Percentiles rank a stretch among this genome's conserved stretches.
Conservation (phyloP, 371 early-diverging fungal genomes). For the Coemansia sp. region DNA sequence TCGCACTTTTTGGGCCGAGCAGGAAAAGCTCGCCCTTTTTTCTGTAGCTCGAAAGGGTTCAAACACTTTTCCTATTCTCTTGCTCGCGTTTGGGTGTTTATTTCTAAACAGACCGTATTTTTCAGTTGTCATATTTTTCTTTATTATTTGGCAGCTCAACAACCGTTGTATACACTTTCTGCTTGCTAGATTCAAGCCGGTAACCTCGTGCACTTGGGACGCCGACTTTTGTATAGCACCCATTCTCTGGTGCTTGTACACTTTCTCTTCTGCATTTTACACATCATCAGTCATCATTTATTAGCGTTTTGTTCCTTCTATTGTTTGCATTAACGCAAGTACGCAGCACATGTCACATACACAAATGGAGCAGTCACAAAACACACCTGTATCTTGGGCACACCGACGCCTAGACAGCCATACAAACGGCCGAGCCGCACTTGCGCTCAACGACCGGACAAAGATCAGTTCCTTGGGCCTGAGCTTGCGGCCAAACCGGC, state of each 20-base stretch:
- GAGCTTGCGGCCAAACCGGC: slow-evolving; percentile 12
- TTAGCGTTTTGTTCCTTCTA: neutral
- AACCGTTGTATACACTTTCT: neutral
- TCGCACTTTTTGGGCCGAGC: neutral
- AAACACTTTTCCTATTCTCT: neutral
- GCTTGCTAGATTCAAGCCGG: neutral
- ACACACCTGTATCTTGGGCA: slow-evolving; percentile 15
- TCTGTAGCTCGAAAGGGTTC: neutral
- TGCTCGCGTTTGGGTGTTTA: neutral
- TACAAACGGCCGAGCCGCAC: slow-evolving; percentile 6
- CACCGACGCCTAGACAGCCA: slow-evolving; percentile 8
- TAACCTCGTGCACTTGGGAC: neutral
- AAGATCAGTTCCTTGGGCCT: slow-evolving; percentile 21
- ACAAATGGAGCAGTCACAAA: slow-evolving; percentile 35
- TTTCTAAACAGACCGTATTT: neutral
- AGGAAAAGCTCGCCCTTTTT: neutral
- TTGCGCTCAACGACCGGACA: slow-evolving; percentile 4
- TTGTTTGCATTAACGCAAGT: too few relatives aligned
- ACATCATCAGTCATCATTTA: slow-evolving; percentile 1
- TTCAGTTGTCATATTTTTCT: neutral
- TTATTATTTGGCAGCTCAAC: neutral
- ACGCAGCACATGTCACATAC: slow-evolving; percentile 26
- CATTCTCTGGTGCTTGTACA: neutral
- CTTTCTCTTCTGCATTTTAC: neutral
- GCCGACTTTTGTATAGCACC: neutral